Base-by-base conservation (phyloP, 2,329 filamentous ascomycete genomes). In the Xylaria sp. region DNA sequence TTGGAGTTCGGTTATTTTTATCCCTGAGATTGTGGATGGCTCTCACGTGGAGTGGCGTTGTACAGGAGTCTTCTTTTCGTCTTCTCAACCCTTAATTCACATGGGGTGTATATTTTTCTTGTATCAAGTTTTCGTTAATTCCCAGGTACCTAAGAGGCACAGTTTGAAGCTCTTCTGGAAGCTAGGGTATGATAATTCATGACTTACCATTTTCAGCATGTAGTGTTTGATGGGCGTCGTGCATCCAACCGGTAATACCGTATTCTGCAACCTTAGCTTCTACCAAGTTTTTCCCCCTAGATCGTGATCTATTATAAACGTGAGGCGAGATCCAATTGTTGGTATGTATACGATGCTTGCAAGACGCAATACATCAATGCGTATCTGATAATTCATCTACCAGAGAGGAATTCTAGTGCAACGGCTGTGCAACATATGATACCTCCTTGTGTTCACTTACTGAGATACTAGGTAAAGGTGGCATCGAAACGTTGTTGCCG, bases 131-230 rank as follows among this genome's bases (percentile, higher is more conserved):
- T 51, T 50, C 51, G 38, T 63, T 49, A 54, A 49, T 63, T 39
- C 54, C 54, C 44, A 33, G 59, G 42, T 39, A 31, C 51, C 58
- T 9, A 11, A 61, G 25, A n/a, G 36, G 44, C 47, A 38, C 45
- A 54, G 39, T 62, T 57, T 50, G 54, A 38, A 25, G 31, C 33
- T 51, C 33, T 17, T 54, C 31, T 56, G 54, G 38, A 29, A 22
- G 44, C 5, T 63, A 42, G 33, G 61, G 54, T 65, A 69, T 57
- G 65, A 65, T 69, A 67, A 69, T 63, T 61, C 36, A 69, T 22
- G 58, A 65, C 25, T 53, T 58, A 63, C 49, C 2, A 55, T 39
- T 62, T 62, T 27, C 33, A 47, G 39, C 7, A 17, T 39, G 38
- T 13, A 29, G 29, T 56, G 27, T 15, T 45, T 31, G 6, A 25